phyloP scores from a whole-genome alignment of 2,329 filamentous ascomycete genomes.

The Ascochyta pisi region DNA sequence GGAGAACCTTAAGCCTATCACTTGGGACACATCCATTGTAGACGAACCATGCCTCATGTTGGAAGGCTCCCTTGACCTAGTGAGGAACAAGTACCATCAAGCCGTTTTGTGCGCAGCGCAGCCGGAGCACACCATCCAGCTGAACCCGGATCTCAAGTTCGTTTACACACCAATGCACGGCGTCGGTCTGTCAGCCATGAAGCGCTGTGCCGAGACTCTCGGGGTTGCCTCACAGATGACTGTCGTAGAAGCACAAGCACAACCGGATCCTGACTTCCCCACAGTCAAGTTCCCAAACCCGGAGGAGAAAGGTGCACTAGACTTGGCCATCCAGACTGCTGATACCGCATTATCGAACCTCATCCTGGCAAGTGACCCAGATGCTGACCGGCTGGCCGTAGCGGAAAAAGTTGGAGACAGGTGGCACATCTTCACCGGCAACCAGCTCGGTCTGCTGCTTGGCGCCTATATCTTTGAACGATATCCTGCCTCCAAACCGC shows the following conservation, averaged over 20 bases:
- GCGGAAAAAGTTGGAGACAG: slow-evolving; percentile 63
- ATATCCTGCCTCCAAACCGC: slow-evolving; percentile 44
- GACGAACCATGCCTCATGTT: slow-evolving; percentile 50
- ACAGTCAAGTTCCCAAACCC: slow-evolving; percentile 71
- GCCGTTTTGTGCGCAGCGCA: slow-evolving; percentile 52
- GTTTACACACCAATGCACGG: slow-evolving; percentile 66
- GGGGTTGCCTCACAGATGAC: slow-evolving; percentile 54
- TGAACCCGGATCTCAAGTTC: slow-evolving; percentile 49
- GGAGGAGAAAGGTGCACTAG: slow-evolving; percentile 68
- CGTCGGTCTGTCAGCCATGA: slow-evolving; percentile 59
- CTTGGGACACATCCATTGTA: slow-evolving; percentile 55
- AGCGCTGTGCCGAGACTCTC: slow-evolving; percentile 48
- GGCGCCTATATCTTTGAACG: slow-evolving; percentile 64
- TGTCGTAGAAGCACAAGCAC: slow-evolving; percentile 58
- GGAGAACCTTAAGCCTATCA: slow-evolving; percentile 60
- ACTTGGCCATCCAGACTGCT: slow-evolving; percentile 64
- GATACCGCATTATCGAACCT: slow-evolving; percentile 57
- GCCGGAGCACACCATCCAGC: slow-evolving; percentile 32
- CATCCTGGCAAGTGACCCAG: slow-evolving; percentile 69
- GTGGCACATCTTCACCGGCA: slow-evolving; percentile 70
- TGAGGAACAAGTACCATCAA: slow-evolving; percentile 53
- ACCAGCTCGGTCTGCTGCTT: slow-evolving; percentile 67
- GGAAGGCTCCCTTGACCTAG: slow-evolving; percentile 51
- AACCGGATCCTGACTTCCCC: slow-evolving; percentile 69
- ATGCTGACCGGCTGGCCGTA: slow-evolving; percentile 69